These are phyloP conservation scores for Termitomyces sp. DNA, from an alignment of 768 basidiomycete genomes.

Conservation along the genomic window DNA sequence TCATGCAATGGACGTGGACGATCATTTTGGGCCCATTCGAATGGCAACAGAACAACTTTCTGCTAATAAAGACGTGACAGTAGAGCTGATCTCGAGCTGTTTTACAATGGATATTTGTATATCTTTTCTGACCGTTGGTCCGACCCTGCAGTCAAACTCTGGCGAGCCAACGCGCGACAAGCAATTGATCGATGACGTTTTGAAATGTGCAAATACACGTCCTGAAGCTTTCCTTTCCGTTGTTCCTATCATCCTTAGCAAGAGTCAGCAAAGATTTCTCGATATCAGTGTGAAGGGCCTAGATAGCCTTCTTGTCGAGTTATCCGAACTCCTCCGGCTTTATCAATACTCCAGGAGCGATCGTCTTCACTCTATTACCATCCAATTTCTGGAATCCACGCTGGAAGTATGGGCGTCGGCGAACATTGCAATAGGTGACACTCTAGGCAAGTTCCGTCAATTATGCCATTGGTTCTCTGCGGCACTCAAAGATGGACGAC, in stretches of 20 bases:
- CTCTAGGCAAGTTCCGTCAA: slow-evolving; percentile 37
- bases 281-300: slow-evolving; percentile 46
- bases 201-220: slow-evolving; percentile 32
- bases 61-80: slow-evolving; percentile 21
- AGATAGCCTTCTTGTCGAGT: slow-evolving; percentile 44
- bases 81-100: slow-evolving; percentile 22
- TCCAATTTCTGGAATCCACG: slow-evolving; percentile 65
- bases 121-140: slow-evolving; percentile 55
- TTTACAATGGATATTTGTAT: slow-evolving; percentile 48
- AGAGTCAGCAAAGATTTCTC: slow-evolving; percentile 50
- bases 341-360: slow-evolving; percentile 56
- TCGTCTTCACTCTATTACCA: slow-evolving; percentile 42
- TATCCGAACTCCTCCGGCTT: slow-evolving; percentile 44
- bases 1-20: slow-evolving; percentile 28
- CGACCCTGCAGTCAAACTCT: slow-evolving; percentile 53
- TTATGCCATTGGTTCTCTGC: slow-evolving; percentile 53
- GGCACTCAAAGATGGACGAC: slow-evolving; percentile 31
- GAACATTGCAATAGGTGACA: slow-evolving; percentile 24
- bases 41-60: slow-evolving; percentile 27
- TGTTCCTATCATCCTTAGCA: slow-evolving; percentile 48
- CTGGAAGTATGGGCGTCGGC: slow-evolving; percentile 48
- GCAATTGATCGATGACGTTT: slow-evolving; percentile 49
- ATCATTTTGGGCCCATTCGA: slow-evolving; percentile 49
- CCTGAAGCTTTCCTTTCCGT: slow-evolving; percentile 55
- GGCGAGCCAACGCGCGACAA: slow-evolving; percentile 59